Base-by-base conservation (phyloP, 2,329 filamentous ascomycete genomes). In the Aspergillus neoniger region DNA sequence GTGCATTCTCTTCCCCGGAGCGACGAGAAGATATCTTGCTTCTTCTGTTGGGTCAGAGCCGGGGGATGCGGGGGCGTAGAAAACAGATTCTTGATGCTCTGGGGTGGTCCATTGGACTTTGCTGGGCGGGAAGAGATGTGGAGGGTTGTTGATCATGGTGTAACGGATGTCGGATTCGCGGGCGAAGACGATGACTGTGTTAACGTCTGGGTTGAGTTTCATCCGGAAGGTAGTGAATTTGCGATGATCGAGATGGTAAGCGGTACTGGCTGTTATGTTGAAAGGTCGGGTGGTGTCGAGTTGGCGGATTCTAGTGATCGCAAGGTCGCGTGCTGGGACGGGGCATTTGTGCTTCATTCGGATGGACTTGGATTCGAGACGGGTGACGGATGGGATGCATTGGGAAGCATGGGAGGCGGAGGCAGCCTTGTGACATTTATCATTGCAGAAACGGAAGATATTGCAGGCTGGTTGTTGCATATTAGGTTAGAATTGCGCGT, bases 171-270 rank as follows among this genome's bases (percentile, higher is more conserved):
- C 69, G 4, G 66, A 62, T 49, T 72, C 70, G 8, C 63, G 55
- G 10, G 70, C 70, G 52, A 73, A 73, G 9, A 73, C 58, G n/a
- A 73, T 63, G 7, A 70, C 50, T 7, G 70, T 73, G 57, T 73
- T 73, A 21, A 67, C 65, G 10, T 60, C 47, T 2, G 65, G 61
- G 51, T 67, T 72, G 48, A 73, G 62, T 39, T 70, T 71, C 70
- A 73, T 72, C 19, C 70, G 69, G 59, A 73, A 70, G 4, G 70
- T 73, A n/a, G 70, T 68, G 58, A 73, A 72, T 59, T 72, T 73
- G 44, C 70, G 68, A 3, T 69, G 68, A 47, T 73, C 71, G 7
- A 73, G 68, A 50, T 68, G 71, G 58, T 71, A 69, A 4, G 70
- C 72, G 59, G 69, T 69, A 49, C 64, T 70, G 23, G 69, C 62